Evolutionary conservation across 2,329 filamentous ascomycete species (phyloP).

Genomic region (Aspergillus sergii): DNA sequence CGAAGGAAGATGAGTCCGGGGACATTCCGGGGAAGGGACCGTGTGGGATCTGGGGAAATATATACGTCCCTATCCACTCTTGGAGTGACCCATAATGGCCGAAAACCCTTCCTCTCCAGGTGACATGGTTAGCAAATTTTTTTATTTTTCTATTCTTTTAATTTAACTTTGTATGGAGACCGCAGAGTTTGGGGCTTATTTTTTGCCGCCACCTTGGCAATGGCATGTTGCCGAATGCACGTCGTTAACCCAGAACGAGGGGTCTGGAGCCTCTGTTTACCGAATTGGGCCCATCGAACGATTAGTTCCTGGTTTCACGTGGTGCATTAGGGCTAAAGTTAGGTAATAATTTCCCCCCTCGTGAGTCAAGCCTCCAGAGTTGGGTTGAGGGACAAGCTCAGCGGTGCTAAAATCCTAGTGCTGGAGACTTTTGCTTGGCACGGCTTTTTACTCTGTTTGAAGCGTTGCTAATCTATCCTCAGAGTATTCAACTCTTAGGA

Average conservation of each 20-base stretch:
- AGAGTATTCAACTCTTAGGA: too few relatives aligned
- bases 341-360: background rate
- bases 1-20: background rate
- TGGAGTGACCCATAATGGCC: background rate
- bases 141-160: background rate
- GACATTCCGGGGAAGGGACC: slow-evolving; percentile 4
- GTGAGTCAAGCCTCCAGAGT: background rate
- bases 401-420: background rate
- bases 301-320: background rate
- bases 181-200: background rate
- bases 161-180: background rate
- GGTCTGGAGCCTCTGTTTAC: slow-evolving; percentile 1
- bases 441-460: too few relatives aligned
- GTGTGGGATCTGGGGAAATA: slow-evolving; percentile 9
- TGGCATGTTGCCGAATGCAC: background rate
- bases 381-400: background rate
- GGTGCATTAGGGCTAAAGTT: background rate
- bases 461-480: too few relatives aligned
- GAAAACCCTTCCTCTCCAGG: background rate
- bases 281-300: background rate
- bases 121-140: background rate
- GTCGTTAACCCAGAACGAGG: background rate
- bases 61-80: background rate
- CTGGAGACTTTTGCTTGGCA: background rate
- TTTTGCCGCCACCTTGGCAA: background rate